Base-by-base conservation (phyloP, 108 stramenopile species). In the Cyclotella distinguenda region DNA sequence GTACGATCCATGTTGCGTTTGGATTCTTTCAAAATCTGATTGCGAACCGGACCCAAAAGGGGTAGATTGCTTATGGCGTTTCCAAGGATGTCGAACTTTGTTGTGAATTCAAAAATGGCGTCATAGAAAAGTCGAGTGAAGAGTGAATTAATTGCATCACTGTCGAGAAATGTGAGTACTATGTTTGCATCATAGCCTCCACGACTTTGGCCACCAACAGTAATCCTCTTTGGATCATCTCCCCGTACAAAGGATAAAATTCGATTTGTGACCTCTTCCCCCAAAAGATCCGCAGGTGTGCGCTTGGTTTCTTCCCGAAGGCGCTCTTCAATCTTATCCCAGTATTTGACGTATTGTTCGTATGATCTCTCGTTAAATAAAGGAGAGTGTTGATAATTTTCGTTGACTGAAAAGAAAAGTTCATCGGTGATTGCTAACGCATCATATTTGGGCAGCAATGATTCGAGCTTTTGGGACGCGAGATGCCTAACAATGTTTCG, bases 81-180 rank as follows among this genome's bases (percentile, higher is more conserved):
- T 15, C 86, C 86, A 60, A 87, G 70, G 4, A 87, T 77, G 45
- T 87, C 86, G 25, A 87, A 74, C 21, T 72, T 81, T 50, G 79
- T 74, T 6, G 80, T 75, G 57, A 87, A 87, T 63, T 87, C 83
- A 36, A 74, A 82, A 5, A 87, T 87, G 1, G 79, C 86, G 62
- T 87, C 86, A 60, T 78, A 87, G n/a, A 87, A 54, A 13, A 82
- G 40, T 51, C 58, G 53, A 32, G 83, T 68, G 40, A 87, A 84
- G n/a, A 87, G 65, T 4, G 68, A 69, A 18, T 84, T 84, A 48
- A 87, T 63, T 6, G 86, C 86, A 47, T 84, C 83, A 44, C 78
- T 79, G 45, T 66, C 63, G 10, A 87, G 45, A 67, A 87, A 87
- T 11, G 86, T 54, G 15, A 59, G 66, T 38, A 87, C 86, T 16